Evolutionary conservation across 2,329 filamentous ascomycete species (phyloP).

Genomic region (Emmonsia crescens): DNA sequence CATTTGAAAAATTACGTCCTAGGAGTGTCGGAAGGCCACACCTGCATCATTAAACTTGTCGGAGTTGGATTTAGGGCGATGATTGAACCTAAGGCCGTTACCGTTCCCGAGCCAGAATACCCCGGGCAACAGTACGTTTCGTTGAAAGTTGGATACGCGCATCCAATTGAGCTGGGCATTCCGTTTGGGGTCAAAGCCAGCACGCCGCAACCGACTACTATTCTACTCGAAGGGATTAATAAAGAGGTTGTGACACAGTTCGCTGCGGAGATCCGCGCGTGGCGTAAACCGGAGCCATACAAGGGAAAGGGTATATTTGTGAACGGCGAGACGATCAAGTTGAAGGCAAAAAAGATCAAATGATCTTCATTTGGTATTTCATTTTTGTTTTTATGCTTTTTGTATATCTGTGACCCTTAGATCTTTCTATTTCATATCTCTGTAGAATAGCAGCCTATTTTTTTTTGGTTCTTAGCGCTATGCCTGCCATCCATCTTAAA

Average conservation of each 20-base stretch:
- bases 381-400: slow-evolving; percentile 7
- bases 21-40: slow-evolving; percentile 93
- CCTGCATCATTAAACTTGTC: slow-evolving; percentile 80
- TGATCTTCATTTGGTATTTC: slow-evolving; percentile 33
- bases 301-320: slow-evolving; percentile 99
- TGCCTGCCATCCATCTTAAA: neutral
- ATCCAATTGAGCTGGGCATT: slow-evolving; percentile 82
- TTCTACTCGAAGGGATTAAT: slow-evolving; percentile 78
- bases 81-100: slow-evolving; percentile 64
- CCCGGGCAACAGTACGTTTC: slow-evolving; percentile 80
- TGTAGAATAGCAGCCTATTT: slow-evolving; percentile 15
- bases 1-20: slow-evolving; percentile 85
- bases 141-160: slow-evolving; percentile 91
- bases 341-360: slow-evolving; percentile 98
- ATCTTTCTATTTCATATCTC: neutral
- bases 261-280: slow-evolving; percentile 75
- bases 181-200: slow-evolving; percentile 75
- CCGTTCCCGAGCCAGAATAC: slow-evolving; percentile 51
- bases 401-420: slow-evolving; percentile 5
- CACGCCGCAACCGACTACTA: slow-evolving; percentile 80
- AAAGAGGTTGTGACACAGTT: slow-evolving; percentile 83
- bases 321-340: slow-evolving; percentile 91
- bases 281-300: slow-evolving; percentile 91
- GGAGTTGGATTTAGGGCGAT: slow-evolving; percentile 92
- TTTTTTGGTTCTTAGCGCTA: neutral